phyloP scores from a whole-genome alignment of 371 early-diverging fungal genomes.

The Mortierella sp. region DNA sequence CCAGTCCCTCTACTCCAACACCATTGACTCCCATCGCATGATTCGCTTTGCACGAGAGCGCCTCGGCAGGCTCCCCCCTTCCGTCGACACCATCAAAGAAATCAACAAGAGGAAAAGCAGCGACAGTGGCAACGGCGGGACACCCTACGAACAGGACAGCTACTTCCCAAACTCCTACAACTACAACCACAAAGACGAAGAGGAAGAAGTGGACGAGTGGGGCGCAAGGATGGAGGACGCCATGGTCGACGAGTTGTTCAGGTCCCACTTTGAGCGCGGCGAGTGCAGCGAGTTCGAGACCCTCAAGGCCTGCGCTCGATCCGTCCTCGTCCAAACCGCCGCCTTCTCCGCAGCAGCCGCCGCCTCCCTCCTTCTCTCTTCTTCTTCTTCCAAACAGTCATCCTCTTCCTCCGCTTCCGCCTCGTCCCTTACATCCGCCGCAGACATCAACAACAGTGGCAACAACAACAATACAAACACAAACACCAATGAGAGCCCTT shows the following conservation, averaged over 20 bases:
- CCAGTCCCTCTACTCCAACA: constrained; percentile 64
- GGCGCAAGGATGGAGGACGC: constrained; percentile 62
- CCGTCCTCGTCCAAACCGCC: constrained; percentile 40
- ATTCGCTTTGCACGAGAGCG: constrained; percentile 66
- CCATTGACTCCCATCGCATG: constrained; percentile 76
- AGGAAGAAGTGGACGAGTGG: constrained; percentile 13
- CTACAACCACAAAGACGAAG: not conserved
- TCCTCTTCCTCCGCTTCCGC: not conserved
- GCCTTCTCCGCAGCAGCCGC: constrained; percentile 60
- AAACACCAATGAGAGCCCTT: not conserved
- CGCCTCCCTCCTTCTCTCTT: not conserved
- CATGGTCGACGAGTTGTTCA: constrained; percentile 71
- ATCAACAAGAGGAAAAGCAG: not conserved
- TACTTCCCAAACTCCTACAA: not conserved
- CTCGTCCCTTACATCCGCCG: not conserved
- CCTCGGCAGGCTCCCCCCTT: constrained; percentile 13
- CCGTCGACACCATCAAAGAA: not conserved
- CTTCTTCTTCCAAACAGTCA: not conserved
- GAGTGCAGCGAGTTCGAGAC: constrained; percentile 68
- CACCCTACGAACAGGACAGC: not conserved
- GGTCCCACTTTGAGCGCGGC: constrained; percentile 74
- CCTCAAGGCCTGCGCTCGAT: constrained; percentile 65
- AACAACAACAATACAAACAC: constrained; percentile 14
- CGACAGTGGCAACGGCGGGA: not conserved
- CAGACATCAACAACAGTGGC: not conserved